Conservation (phyloP, 139 green algal genomes). For the Volvox reticuliferus region DNA sequence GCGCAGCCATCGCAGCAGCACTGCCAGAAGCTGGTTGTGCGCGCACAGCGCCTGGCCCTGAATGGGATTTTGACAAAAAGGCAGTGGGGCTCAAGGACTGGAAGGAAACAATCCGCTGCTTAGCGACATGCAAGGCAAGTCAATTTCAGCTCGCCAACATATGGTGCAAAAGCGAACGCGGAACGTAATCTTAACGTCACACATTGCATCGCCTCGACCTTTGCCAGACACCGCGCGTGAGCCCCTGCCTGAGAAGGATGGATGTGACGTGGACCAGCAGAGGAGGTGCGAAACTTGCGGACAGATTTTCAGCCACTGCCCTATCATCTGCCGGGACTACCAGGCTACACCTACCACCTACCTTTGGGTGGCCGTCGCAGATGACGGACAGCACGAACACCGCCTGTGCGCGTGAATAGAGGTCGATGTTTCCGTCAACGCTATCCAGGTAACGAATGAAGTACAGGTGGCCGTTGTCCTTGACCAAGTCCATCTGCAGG, state of each 20-base stretch:
- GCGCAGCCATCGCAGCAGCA: slow-evolving; percentile 68
- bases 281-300: no score
- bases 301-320: no score
- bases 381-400: slow-evolving; percentile 96
- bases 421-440: slow-evolving; percentile 46
- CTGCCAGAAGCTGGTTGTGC: slow-evolving; percentile 62
- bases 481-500: slow-evolving; percentile 84
- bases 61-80: background rate
- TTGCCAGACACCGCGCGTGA: no score
- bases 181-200: no score
- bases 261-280: no score
- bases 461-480: slow-evolving; percentile 96
- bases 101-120: no score
- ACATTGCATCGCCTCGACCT: no score
- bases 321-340: no score
- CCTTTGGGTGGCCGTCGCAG: slow-evolving; percentile 84
- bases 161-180: no score
- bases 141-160: no score
- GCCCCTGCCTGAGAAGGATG: no score
- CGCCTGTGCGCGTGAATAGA: slow-evolving; percentile 77
- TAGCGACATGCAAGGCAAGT: no score
- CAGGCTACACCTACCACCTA: background rate
- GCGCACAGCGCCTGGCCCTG: slow-evolving; percentile 73
- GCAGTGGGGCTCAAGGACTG: background rate
- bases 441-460: slow-evolving; percentile 95